Base-by-base conservation (phyloP, 106 monocot genomes). In the Dioscorea dumetorum region DNA sequence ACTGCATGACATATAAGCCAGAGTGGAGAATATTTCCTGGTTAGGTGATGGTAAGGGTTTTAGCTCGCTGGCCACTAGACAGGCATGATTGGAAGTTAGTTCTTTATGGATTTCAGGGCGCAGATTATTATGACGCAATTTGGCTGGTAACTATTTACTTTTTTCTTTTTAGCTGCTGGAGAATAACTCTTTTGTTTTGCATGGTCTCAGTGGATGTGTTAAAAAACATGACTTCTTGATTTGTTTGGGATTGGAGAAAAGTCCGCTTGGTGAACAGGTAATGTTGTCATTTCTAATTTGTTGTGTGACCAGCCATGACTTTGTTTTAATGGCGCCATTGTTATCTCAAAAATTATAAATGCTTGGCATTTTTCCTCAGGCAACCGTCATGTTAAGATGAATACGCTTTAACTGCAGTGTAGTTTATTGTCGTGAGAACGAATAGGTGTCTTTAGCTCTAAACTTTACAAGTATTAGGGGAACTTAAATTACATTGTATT, bases 181-280 rank as follows among this genome's bases (percentile, higher is more conserved):
- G 59, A 59, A 59, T 59, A 61, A 50, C 48, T 24, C n/a, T 51
- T 64, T 62, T 52, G 19, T 14, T 18, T 62, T 62, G 77, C 48
- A 16, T 60, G 9, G 31, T 66, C 61, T 50, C 86, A 95, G 95
- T 68, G 95, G 88, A 24, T 68, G 71, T 74, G 88, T 95, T 63
- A 24, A 79, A 57, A 58, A 73, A 41, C 60, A 73, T 57, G 69
- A 65, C 57, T 95, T 95, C 69, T 72, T 67, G 41, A 58, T 53
- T 67, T 52, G 65, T 58, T 78, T 78, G 70, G 83, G 81, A 11
- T 60, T 95, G 61, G 76, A 82, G 20, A 17, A 64, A 8, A 62
- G 57, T 80, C 72, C 52, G 51, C 77, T 84, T 22, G 65, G 60
- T 33, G 76, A 80, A 32, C 89, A 93, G 89, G 93, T 93, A 22